Base-by-base conservation (phyloP, 2,329 filamentous ascomycete genomes). In the Arthrobotrys megalospora region DNA sequence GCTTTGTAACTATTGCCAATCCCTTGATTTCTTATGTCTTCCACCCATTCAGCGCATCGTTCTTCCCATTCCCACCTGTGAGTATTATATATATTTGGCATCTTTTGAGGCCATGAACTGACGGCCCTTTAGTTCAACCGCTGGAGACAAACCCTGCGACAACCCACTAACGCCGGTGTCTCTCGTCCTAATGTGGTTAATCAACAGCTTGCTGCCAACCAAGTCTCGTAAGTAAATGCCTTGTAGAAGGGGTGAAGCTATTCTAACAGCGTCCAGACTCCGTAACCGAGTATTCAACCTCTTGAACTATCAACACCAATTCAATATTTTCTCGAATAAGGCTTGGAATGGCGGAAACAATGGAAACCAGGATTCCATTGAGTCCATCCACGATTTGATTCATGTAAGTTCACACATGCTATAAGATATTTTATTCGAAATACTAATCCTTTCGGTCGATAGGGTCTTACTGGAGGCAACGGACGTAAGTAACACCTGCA, bases 221-320 rank as follows among this genome's bases (percentile, higher is more conserved):
- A 78, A 68, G 52, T 58, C 38, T 78, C 34, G 60, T 64, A 64
- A 64, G 43, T 48, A 7, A 12, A 10, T 5, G 1, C 14, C 6
- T 6, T 48, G 4, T 38, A 3, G 16, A n/a, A 4, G 24, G 14
- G 1, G n/a, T 19, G 16, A 28, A 50, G 8, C 3, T 52, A 41
- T 10, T 55, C 62, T 53, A 36, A 67, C n/a, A 11, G 12, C 11
- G 6, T 48, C 34, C 38, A 78, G 75, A 4, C 52, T 78, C 1
- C 75, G 75, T 16, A 78, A 78, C 21, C 75, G 75, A 66, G 75
- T 78, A 6, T 78, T 66, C 63, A 78, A 78, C 38, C 55, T 78
- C 24, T 34, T 78, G 11, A 78, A 34, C 16, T 78, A 72, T 45
- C 60, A 78, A 43, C 60, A 32, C 10, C 28, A 68, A 32, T 78